These are phyloP conservation scores for Aechmea fasciata DNA, from an alignment of 176 grass and related monocot species.

Conservation along the genomic window DNA sequence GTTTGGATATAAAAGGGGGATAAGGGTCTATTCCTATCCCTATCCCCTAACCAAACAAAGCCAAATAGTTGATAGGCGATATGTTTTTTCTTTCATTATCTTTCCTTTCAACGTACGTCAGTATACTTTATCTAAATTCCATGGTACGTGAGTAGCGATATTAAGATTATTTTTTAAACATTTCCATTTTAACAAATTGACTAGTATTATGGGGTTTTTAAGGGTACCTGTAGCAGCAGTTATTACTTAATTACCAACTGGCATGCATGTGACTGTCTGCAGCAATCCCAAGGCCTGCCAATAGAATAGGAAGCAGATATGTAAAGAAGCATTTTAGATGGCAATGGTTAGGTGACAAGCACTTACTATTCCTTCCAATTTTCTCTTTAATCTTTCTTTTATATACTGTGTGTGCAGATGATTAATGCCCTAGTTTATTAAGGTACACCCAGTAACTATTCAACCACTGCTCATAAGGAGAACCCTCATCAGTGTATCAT, in stretches of 20 bases:
- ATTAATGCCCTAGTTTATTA: background rate
- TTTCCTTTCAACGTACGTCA: too few relatives aligned
- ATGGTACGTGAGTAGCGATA: too few relatives aligned
- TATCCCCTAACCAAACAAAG: too few relatives aligned
- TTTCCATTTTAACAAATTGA: background rate
- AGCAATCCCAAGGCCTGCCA: conserved; percentile 52
- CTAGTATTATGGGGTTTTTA: background rate
- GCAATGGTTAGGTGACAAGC: conserved; percentile 15
- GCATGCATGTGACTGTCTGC: conserved; percentile 63
- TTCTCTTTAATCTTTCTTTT: background rate
- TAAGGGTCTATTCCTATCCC: too few relatives aligned
- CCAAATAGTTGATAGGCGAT: too few relatives aligned
- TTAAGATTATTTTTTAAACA: background rate
- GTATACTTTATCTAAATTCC: too few relatives aligned
- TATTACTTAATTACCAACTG: background rate
- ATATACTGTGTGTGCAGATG: background rate
- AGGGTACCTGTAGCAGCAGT: background rate
- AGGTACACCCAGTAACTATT: too few relatives aligned
- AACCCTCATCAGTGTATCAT: background rate
- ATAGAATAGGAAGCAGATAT: conserved; percentile 46
- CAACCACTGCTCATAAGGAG: too few relatives aligned
- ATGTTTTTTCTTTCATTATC: too few relatives aligned
- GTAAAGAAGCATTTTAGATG: conserved; percentile 34
- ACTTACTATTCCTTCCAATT: background rate
- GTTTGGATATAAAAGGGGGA: too few relatives aligned